Conservation (phyloP, 2,329 filamentous ascomycete genomes). For the Hymenoscyphus linearis region DNA sequence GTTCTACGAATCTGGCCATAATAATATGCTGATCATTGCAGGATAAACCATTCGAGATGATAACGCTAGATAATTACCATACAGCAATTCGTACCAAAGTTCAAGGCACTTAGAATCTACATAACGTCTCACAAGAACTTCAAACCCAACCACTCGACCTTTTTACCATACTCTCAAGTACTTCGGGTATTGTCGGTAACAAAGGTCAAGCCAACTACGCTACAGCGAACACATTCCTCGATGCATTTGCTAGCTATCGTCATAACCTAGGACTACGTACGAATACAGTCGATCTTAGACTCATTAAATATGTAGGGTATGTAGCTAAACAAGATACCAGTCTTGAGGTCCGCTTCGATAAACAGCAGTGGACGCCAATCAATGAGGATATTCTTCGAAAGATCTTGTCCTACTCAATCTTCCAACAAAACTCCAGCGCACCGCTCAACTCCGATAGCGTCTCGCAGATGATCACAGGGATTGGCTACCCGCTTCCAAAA, state of each 20-base stretch:
- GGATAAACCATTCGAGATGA: conserved; percentile 13
- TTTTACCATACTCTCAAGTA: conserved; percentile 37
- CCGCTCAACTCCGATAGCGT: conserved; percentile 16
- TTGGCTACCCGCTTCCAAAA: conserved; percentile 25
- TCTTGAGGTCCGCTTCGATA: conserved; percentile 17
- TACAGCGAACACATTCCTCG: conserved; percentile 44
- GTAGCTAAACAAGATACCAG: conserved; percentile 10
- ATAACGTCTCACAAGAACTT: conserved; percentile 6
- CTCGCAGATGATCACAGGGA: conserved; percentile 30
- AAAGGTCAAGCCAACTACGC: conserved; percentile 43
- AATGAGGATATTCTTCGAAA: conserved; percentile 28
- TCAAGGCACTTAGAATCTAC: conserved; percentile 22
- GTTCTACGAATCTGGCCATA: no score
- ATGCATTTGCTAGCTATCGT: conserved; percentile 38
- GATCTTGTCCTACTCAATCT: conserved; percentile 28
- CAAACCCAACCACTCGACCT: conserved; percentile 34
- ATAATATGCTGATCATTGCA: neutral
- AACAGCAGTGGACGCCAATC: conserved; percentile 24
- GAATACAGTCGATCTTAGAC: conserved; percentile 46
- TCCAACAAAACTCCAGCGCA: conserved; percentile 28
- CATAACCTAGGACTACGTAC: conserved; percentile 37
- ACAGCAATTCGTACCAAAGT: conserved; percentile 12
- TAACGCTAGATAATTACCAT: conserved; percentile 15
- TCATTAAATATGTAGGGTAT: conserved; percentile 39
- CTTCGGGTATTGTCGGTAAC: conserved; percentile 33